Evolutionary conservation across 1,284 basidiomycete species (phyloP).

Genomic region (Austroboletus sp.): DNA sequence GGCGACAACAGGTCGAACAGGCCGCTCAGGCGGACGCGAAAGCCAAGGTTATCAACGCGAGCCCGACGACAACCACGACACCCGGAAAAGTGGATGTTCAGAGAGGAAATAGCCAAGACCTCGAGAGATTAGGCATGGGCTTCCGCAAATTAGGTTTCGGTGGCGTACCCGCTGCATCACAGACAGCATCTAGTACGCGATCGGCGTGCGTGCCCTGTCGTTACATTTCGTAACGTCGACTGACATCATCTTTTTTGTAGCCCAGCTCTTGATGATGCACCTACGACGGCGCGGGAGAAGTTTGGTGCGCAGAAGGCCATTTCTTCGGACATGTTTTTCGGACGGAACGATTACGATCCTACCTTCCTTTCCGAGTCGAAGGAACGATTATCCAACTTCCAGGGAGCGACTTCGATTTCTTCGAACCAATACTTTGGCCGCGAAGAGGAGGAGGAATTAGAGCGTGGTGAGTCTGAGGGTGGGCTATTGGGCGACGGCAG

Average conservation of each 20-base stretch:
- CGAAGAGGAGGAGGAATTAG: slow-evolving; percentile 66
- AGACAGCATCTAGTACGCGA: slow-evolving; percentile 40
- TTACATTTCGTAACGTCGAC: not conserved
- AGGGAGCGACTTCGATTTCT: slow-evolving; percentile 89
- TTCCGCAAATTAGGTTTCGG: slow-evolving; percentile 86
- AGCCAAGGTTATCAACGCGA: slow-evolving; percentile 29
- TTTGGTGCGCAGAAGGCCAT: slow-evolving; percentile 92
- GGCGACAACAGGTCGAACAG: slow-evolving; percentile 48
- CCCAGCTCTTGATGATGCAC: slow-evolving; percentile 52
- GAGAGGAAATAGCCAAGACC: slow-evolving; percentile 36
- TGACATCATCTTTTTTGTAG: slow-evolving; percentile 3
- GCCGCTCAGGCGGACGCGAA: slow-evolving; percentile 40
- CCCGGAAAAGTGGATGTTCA: slow-evolving; percentile 31
- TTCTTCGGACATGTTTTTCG: slow-evolving; percentile 97
- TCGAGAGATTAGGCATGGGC: slow-evolving; percentile 69
- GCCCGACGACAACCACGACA: slow-evolving; percentile 21
- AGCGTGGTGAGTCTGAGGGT: slow-evolving; percentile 43
- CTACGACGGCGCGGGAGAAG: slow-evolving; percentile 80
- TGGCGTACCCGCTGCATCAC: slow-evolving; percentile 56
- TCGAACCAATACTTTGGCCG: slow-evolving; percentile 94
- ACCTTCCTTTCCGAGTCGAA: slow-evolving; percentile 70
- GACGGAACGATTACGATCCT: slow-evolving; percentile 83
- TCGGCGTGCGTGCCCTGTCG: slow-evolving; percentile 39
- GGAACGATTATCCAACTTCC: slow-evolving; percentile 76
- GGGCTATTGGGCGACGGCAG: slow-evolving; percentile 61